Conservation (phyloP, 1,284 basidiomycete genomes). For the Marasmius fiardii region DNA sequence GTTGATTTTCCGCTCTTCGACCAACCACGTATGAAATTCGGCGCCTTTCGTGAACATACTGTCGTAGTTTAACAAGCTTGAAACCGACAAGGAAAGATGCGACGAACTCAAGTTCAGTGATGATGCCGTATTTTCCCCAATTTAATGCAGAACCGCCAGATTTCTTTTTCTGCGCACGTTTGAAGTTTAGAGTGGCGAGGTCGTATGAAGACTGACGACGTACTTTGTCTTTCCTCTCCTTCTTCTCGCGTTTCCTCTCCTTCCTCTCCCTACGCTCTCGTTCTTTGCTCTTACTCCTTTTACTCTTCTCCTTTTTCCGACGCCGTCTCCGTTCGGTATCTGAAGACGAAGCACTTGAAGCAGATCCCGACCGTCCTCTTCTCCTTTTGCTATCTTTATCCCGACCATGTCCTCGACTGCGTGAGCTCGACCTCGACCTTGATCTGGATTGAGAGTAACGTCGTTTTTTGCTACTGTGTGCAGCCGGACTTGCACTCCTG, state of each 20-base stretch:
- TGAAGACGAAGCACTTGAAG: constrained; percentile 21
- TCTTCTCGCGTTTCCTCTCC: constrained; percentile 53
- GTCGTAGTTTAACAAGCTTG: constrained; percentile 5
- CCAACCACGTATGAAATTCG: constrained; percentile 87
- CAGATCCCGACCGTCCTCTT: constrained; percentile 35
- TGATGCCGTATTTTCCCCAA: constrained; percentile 88
- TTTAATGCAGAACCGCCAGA: constrained; percentile 53
- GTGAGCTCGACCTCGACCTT: constrained; percentile 20
- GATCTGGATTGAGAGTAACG: constrained; percentile 22
- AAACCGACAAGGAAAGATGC: background rate
- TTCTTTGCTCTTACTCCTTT: background rate
- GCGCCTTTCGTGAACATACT: constrained; percentile 78
- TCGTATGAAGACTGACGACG: constrained; percentile 5
- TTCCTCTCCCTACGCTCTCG: constrained; percentile 28
- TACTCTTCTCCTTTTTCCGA: background rate
- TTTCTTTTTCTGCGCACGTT: constrained; percentile 44
- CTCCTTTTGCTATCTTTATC: constrained; percentile 1
- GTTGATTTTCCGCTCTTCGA: constrained; percentile 86
- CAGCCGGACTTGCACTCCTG: constrained; percentile 3
- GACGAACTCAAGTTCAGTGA: constrained; percentile 78
- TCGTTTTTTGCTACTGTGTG: constrained; percentile 10
- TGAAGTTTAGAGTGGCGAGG: background rate
- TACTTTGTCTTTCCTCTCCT: constrained; percentile 52
- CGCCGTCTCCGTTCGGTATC: constrained; percentile 12
- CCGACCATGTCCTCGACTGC: constrained; percentile 2